Evolutionary conservation across 148 eudicot genomes (phyloP).

Genomic region (Chenopodium album): DNA sequence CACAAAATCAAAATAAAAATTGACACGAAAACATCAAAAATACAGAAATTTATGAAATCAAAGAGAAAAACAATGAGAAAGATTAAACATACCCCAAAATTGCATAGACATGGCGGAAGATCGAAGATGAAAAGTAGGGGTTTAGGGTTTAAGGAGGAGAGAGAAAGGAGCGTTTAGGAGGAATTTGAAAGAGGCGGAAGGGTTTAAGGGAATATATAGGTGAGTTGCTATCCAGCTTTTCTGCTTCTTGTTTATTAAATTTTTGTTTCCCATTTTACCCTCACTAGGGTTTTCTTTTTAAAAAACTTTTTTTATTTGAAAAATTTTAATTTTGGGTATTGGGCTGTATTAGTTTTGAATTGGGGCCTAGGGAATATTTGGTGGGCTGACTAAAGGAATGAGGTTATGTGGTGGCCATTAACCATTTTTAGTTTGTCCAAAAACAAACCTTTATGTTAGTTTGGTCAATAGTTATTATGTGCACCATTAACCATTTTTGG

Average conservation of each 20-base stretch:
- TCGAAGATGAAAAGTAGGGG: neutral
- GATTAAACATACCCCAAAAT: slow-evolving; percentile 49
- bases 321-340: neutral
- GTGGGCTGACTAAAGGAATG: no score
- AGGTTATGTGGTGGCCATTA: no score
- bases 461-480: no score
- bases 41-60: neutral
- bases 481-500: no score
- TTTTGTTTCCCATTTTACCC: neutral
- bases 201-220: neutral
- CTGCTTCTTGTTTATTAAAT: neutral
- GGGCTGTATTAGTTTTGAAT: neutral
- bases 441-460: no score
- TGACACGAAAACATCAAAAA: neutral
- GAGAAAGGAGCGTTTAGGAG: neutral
- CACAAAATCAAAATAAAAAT: neutral
- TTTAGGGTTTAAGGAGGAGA: slow-evolving; percentile 34
- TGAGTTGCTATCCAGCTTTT: neutral
- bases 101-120: slow-evolving; percentile 34
- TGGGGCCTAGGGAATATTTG: no score
- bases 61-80: neutral
- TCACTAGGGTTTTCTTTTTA: neutral
- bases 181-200: neutral
- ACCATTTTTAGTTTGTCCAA: no score
- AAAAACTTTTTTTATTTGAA: neutral